These are phyloP conservation scores for Halenospora varia DNA, from an alignment of 495 filamentous ascomycete species.

Conservation along the genomic window DNA sequence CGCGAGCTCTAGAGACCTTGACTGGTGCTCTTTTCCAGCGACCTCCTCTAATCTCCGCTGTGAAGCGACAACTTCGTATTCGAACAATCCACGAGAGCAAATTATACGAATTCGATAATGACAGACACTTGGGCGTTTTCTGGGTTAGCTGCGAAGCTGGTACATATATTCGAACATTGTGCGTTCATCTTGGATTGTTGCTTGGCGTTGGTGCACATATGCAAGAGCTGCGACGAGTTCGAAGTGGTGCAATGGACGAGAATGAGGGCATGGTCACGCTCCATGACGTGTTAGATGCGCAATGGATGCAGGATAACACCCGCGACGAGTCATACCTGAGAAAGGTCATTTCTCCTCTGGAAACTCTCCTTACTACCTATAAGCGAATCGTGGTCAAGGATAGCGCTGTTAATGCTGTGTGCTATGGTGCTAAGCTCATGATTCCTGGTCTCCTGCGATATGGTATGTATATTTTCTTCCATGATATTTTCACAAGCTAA, in stretches of 20 bases:
- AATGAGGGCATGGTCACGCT: conserved; percentile 81
- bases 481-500: conserved; percentile 16
- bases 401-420: conserved; percentile 85
- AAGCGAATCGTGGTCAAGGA: conserved; percentile 98
- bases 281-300: conserved; percentile 93
- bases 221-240: conserved; percentile 94
- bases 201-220: conserved; percentile 96
- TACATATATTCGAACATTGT: conserved; percentile 96
- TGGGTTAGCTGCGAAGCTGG: conserved; percentile 99
- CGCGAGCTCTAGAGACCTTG: conserved; percentile 85
- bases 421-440: conserved; percentile 98
- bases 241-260: conserved; percentile 93
- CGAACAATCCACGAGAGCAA: conserved; percentile 95
- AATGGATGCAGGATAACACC: conserved; percentile 89
- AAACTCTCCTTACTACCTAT: conserved; percentile 85
- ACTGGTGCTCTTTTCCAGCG: conserved; percentile 97
- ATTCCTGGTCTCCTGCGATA: conserved; percentile 90
- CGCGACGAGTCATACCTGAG: conserved; percentile 85
- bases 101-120: conserved; percentile 95
- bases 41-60: conserved; percentile 93
- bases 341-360: conserved; percentile 82
- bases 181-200: conserved; percentile 89
- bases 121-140: conserved; percentile 95
- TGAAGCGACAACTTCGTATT: conserved; percentile 97
- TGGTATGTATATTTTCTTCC: conserved; percentile 31